Conservation (phyloP, 2,329 filamentous ascomycete genomes). For the Penicillium expansum region DNA sequence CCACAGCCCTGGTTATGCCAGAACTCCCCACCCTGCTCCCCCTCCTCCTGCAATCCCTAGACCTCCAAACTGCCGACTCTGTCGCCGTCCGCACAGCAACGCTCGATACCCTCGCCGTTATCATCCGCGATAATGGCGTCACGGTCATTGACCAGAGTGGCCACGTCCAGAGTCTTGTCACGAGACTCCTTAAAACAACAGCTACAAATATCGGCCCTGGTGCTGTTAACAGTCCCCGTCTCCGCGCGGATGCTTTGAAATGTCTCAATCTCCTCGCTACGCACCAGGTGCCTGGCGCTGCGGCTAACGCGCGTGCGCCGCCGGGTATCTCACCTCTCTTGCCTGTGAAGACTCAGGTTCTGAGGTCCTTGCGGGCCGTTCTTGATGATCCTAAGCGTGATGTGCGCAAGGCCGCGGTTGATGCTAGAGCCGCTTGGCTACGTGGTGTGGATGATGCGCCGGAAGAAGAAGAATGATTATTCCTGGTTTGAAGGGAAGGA, state of each 20-base stretch:
- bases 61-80: slow-evolving; percentile 49
- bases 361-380: slow-evolving; percentile 53
- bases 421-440: slow-evolving; percentile 60
- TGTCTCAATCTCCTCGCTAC: slow-evolving; percentile 40
- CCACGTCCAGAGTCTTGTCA: slow-evolving; percentile 57
- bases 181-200: slow-evolving; percentile 52
- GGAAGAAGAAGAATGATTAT: slow-evolving; percentile 51
- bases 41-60: slow-evolving; percentile 62
- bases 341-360: slow-evolving; percentile 56
- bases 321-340: slow-evolving; percentile 49
- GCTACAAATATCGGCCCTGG: slow-evolving; percentile 18
- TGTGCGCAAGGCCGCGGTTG: slow-evolving; percentile 62
- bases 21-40: slow-evolving; percentile 58
- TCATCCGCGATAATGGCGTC: slow-evolving; percentile 57
- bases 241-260: slow-evolving; percentile 37
- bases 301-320: slow-evolving; percentile 24
- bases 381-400: slow-evolving; percentile 63
- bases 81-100: slow-evolving; percentile 59
- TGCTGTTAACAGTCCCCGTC: slow-evolving; percentile 25
- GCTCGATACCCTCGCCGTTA: slow-evolving; percentile 56
- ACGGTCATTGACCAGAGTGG: slow-evolving; percentile 51
- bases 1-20: slow-evolving; percentile 59
- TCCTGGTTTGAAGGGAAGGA: background rate
- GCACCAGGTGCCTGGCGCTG: slow-evolving; percentile 23
- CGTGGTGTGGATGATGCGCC: slow-evolving; percentile 58